Evolutionary conservation across 2,329 filamentous ascomycete species (phyloP), one percentile per base, ranked within the genome.

Genomic region (Beauveria australis): DNA sequence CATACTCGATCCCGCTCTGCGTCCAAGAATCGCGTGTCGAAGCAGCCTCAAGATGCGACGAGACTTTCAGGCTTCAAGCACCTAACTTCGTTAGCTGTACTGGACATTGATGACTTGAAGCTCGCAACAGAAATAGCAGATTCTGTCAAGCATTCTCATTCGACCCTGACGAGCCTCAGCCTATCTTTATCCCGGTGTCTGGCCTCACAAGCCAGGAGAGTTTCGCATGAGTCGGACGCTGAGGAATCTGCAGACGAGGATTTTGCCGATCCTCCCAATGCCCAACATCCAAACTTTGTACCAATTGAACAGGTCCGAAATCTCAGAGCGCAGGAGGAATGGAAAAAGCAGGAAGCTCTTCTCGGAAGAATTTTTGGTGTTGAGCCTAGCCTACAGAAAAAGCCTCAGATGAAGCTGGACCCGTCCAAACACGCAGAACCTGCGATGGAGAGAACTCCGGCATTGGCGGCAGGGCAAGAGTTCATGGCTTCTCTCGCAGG

Each of bases 21-120:
- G 64, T 71, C 73, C 2, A 79, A 74, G 62, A 66, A 63, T 33
- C 76, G 69, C 60, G 10, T 62, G 1, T 64, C 68, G 47, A 76
- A 74, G 66, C 75, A 72, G 48, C 44, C 65, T 5, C 71, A 72
- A n/a, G 75, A 78, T 12, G 80, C 81, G 2, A 75, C 79, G 1
- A 86, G 81, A 0, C 68, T 87, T 5, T 82, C 81, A 1, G 81
- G 79, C 0, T 87, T 88, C 71, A 80, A 75, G 53, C 76, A 77
- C 43, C 73, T 88, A 16, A 79, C 78, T 64, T 78, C 68, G 5
- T 72, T 88, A 16, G 72, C 78, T 4, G 73, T 87, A 7, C 73
- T 87, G 40, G 84, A 88, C 63, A 85, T 88, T 57, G 84, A 87
- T 62, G 77, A 72, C 30, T 72, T 86, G 5, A 81, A 85, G 40